Conservation (phyloP, 2,329 filamentous ascomycete genomes). For the Sarocladium oryzae region DNA sequence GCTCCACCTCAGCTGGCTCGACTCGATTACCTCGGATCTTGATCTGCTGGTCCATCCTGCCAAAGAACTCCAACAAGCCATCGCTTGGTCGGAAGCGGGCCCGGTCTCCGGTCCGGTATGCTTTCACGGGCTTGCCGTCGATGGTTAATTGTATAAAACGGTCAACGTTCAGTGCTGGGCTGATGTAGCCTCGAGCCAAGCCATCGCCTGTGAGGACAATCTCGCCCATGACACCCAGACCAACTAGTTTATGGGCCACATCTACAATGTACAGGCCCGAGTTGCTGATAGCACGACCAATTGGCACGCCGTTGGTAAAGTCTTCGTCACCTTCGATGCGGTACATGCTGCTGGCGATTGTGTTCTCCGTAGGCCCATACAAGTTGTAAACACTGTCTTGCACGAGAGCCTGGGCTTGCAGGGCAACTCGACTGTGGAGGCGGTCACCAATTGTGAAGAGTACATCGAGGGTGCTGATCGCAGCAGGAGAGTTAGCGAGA, state of each 20-base stretch:
- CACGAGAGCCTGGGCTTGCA: background rate
- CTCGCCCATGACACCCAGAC: slow-evolving; percentile 18
- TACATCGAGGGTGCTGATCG: slow-evolving; percentile 10
- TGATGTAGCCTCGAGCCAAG: slow-evolving; percentile 16
- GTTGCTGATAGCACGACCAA: slow-evolving; percentile 17
- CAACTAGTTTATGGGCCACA: slow-evolving; percentile 13
- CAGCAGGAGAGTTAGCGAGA: slow-evolving; percentile 6
- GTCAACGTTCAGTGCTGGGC: slow-evolving; percentile 10
- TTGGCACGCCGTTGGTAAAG: slow-evolving; percentile 16
- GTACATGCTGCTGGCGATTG: slow-evolving; percentile 15
- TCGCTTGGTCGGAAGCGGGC: slow-evolving; percentile 6
- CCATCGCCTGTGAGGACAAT: slow-evolving; percentile 19
- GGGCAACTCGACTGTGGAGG: slow-evolving; percentile 11
- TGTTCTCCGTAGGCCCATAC: slow-evolving; percentile 21
- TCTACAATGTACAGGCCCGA: slow-evolving; percentile 18
- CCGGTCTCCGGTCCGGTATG: background rate
- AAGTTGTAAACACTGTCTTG: slow-evolving; percentile 12
- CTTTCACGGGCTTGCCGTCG: background rate
- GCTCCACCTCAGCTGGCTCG: slow-evolving; percentile 3
- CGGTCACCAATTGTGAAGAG: slow-evolving; percentile 14
- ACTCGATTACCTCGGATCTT: slow-evolving; percentile 5
- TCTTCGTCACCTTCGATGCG: background rate
- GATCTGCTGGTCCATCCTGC: slow-evolving; percentile 7
- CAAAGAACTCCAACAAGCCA: slow-evolving; percentile 7
- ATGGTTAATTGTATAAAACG: slow-evolving; percentile 15